Base-by-base conservation (phyloP, 768 basidiomycete genomes). In the Trametes villosa region DNA sequence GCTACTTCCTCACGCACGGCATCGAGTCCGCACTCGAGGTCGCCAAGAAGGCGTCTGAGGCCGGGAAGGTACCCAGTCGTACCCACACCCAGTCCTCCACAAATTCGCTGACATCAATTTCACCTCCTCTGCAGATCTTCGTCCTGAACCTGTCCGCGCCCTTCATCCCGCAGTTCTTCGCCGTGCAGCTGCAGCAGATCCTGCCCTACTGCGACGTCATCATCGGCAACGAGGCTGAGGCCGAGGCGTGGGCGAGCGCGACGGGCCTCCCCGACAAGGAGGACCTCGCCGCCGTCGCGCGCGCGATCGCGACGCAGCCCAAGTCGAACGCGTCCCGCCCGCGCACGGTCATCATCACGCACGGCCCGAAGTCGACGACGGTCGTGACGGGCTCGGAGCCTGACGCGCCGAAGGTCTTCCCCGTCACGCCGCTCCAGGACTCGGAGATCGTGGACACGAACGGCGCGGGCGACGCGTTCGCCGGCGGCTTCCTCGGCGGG, bases 1-100 rank as follows among this genome's bases (percentile, higher is more conserved):
- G 96, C 9, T 99, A 89, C 81, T 98, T 99, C 87, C 83, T 98
- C 60, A 96, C 96, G 18, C 96, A 99, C 72, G 96, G 97, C 45
- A 72, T 83, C 57, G 85, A 86, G 56, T 81, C 84, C 57, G 86
- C 86, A 49, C 75, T 92, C 38, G 80, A 88, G 68, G 77, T 98
- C 62, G 86, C 89, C 75, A 86, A 89, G 73, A 87, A 89, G 64
- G 90, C 93, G 4, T 84, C 91, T 9, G 80, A 78, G 36, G 53
- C 83, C 18, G 85, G 86, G 67, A 98, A 97, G 85, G 93, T 88
- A 55, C 15, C 75, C 45, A 31, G 4, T n/a, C n/a, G n/a, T 27
- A 12, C 33, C 22, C 49, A 40, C 34, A 15, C 50, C n/a, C 33
- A 29, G 36, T 26, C 38, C 42, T 51, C 3, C 8, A n/a, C n/a